Evolutionary conservation across 225 moss, liverwort and hornwort species (phyloP).

Genomic region (Antitrichia curtipendula): DNA sequence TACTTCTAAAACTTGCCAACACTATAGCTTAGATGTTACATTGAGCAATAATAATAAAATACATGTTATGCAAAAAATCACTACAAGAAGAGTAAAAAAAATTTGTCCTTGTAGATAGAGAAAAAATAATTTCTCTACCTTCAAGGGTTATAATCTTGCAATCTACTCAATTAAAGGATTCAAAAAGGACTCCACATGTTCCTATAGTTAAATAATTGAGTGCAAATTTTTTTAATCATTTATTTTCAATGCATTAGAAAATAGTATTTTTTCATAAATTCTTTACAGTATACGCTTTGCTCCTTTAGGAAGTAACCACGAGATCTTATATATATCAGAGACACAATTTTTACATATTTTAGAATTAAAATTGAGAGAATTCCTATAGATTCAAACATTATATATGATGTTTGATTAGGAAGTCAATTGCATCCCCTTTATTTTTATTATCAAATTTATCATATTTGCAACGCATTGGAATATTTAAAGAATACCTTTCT

Average conservation of each 20-base stretch:
- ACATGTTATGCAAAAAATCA: rapidly evolving
- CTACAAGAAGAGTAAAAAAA: background rate
- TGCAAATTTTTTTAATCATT: background rate
- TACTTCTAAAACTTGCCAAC: background rate
- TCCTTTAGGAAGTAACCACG: too few species aligned
- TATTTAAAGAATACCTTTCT: background rate
- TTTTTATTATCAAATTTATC: background rate
- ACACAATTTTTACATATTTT: background rate
- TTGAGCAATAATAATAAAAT: background rate
- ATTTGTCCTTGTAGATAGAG: rapidly evolving
- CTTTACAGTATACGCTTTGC: background rate
- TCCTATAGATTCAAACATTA: background rate
- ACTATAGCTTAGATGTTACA: background rate
- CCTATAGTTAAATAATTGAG: background rate
- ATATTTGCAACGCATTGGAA: background rate
- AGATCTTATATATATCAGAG: background rate
- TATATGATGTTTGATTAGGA: background rate
- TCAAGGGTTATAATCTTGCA: too few species aligned
- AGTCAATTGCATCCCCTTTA: background rate
- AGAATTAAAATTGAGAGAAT: background rate
- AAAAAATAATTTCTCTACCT: background rate
- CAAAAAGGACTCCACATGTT: background rate
- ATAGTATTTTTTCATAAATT: background rate
- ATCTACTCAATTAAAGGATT: background rate
- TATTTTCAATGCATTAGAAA: background rate